Evolutionary conservation across 2,329 filamentous ascomycete genomes (phyloP).

Genomic region (Penicillium sp.): DNA sequence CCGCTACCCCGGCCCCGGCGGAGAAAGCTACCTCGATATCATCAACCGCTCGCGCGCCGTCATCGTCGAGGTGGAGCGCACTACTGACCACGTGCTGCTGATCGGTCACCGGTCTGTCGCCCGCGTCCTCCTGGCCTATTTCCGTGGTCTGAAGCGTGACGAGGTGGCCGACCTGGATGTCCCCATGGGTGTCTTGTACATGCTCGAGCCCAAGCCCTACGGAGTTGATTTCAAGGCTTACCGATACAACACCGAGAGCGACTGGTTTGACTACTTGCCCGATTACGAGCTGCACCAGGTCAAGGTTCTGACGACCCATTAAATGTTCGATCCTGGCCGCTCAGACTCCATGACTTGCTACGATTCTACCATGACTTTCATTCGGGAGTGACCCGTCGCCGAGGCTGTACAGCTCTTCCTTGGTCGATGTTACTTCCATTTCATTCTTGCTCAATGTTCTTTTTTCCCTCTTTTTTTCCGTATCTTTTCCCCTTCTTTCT

Average conservation of each 20-base stretch:
- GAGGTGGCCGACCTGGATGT: constrained; percentile 95
- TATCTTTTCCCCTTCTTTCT: background rate
- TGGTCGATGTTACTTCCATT: background rate
- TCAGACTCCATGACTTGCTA: constrained; percentile 14
- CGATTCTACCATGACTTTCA: constrained; percentile 17
- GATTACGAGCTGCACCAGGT: constrained; percentile 70
- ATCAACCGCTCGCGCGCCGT: constrained; percentile 94
- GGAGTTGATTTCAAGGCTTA: constrained; percentile 97
- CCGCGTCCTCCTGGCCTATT: constrained; percentile 91
- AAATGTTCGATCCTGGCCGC: background rate
- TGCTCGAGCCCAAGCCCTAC: constrained; percentile 95
- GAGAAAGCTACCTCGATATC: constrained; percentile 94
- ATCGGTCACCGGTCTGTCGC: constrained; percentile 92
- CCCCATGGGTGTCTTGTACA: constrained; percentile 89
- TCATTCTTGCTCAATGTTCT: background rate
- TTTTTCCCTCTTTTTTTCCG: background rate
- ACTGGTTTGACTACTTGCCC: constrained; percentile 84
- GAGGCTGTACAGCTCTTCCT: background rate
- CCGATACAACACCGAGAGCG: constrained; percentile 74
- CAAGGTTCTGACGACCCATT: constrained; percentile 18
- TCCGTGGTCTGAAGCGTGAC: constrained; percentile 86
- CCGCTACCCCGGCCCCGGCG: constrained; percentile 92
- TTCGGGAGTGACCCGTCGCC: background rate
- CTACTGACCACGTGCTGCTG: constrained; percentile 91
- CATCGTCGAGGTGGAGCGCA: constrained; percentile 95